phyloP scores from a whole-genome alignment of 2,329 filamentous ascomycete species.

The Penicillium sp. region DNA sequence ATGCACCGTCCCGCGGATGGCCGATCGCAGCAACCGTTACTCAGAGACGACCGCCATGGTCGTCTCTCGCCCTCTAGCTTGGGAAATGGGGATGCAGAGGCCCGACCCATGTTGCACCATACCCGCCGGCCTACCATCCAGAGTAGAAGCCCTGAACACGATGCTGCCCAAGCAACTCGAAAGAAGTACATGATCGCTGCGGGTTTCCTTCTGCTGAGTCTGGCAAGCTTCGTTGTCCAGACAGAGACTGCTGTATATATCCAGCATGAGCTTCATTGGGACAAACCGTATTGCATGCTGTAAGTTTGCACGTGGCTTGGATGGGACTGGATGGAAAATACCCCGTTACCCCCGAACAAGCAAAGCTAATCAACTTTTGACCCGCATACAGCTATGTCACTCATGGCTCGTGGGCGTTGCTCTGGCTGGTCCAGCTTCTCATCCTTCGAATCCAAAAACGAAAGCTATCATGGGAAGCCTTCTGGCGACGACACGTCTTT shows the following conservation, averaged over 20 bases:
- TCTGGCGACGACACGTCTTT: constrained; percentile 72
- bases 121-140: constrained; percentile 65
- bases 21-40: constrained; percentile 51
- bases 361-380: constrained; percentile 15
- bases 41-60: constrained; percentile 46
- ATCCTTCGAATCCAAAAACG: constrained; percentile 76
- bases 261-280: constrained; percentile 85
- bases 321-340: background rate
- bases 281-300: constrained; percentile 99
- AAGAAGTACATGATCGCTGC: constrained; percentile 83
- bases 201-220: constrained; percentile 74
- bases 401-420: constrained; percentile 84
- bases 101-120: constrained; percentile 40
- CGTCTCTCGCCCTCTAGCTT: constrained; percentile 32
- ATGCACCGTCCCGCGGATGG: constrained; percentile 48
- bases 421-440: constrained; percentile 81
- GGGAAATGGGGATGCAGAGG: constrained; percentile 30
- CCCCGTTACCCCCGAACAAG: constrained; percentile 2
- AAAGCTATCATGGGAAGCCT: constrained; percentile 71
- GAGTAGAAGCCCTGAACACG: constrained; percentile 67
- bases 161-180: constrained; percentile 61
- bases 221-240: constrained; percentile 87
- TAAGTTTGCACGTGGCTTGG: constrained; percentile 43
- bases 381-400: constrained; percentile 64
- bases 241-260: constrained; percentile 95